Percentiles rank a stretch among this genome's conserved stretches.
phyloP scores from a whole-genome alignment of 495 filamentous ascomycete genomes.

The Penicillium cataractarum region DNA sequence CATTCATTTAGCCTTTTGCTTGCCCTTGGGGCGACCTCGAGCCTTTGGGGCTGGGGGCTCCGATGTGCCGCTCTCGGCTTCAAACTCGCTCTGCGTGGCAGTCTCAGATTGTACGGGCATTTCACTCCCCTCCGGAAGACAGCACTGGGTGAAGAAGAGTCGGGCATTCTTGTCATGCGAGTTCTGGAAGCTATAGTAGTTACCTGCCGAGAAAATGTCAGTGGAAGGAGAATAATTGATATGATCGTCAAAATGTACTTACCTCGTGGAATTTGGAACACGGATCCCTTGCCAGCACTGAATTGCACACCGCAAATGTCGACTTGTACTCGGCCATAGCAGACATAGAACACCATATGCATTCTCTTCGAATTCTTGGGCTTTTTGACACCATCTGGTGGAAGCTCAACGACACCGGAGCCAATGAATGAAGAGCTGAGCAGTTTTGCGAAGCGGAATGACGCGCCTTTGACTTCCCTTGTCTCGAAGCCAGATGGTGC shows the following conservation, averaged over 20 bases:
- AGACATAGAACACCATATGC: conserved; percentile 94
- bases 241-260: conserved; percentile 36
- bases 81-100: conserved; percentile 33
- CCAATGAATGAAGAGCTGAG: conserved; percentile 83
- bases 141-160: conserved; percentile 86
- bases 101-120: conserved; percentile 28
- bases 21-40: conserved; percentile 46
- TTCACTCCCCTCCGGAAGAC: conserved; percentile 49
- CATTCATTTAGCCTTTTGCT: conserved; percentile 39
- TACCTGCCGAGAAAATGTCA: conserved; percentile 56
- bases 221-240: neutral
- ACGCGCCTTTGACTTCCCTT: conserved; percentile 69
- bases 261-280: conserved; percentile 96
- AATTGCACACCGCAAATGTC: conserved; percentile 75
- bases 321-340: conserved; percentile 75
- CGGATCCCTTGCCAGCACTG: conserved; percentile 79
- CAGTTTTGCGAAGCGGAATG: conserved; percentile 86
- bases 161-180: conserved; percentile 65
- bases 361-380: conserved; percentile 90
- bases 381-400: conserved; percentile 77
- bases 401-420: conserved; percentile 84
- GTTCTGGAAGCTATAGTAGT: conserved; percentile 83
- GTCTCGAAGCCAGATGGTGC: conserved; percentile 75
- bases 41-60: conserved; percentile 23
- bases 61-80: conserved; percentile 20